Evolutionary conservation across 2,329 filamentous ascomycete genomes (phyloP).

Genomic region (Camillea tinctor): DNA sequence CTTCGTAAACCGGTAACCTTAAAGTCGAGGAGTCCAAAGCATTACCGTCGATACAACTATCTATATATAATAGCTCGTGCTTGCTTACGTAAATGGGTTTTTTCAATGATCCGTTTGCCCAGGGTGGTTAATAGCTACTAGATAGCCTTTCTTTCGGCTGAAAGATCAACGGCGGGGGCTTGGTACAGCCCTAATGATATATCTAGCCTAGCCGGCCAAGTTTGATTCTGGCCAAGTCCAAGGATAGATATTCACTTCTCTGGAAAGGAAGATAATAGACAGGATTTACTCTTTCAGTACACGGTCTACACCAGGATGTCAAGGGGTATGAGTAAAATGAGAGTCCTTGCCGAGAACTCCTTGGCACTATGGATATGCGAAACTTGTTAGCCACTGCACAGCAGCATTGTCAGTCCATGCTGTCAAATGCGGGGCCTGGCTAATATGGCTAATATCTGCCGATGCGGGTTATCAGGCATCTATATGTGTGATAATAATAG

Average conservation of each 20-base stretch:
- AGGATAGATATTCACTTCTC: conserved; percentile 10
- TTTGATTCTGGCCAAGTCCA: conserved; percentile 11
- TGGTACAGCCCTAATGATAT: neutral
- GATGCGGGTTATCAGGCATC: neutral
- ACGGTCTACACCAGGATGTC: conserved; percentile 7
- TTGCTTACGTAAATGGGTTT: neutral
- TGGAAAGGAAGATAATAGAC: conserved; percentile 7
- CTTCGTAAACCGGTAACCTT: neutral
- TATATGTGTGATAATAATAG: neutral
- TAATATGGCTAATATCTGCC: conserved; percentile 26
- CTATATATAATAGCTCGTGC: neutral
- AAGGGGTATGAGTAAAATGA: conserved; percentile 8
- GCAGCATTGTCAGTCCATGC: conserved; percentile 2
- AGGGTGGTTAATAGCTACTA: neutral
- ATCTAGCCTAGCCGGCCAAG: neutral
- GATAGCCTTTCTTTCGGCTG: neutral
- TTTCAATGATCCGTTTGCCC: neutral
- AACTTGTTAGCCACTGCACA: conserved; percentile 2
- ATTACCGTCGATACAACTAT: neutral
- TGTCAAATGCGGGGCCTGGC: conserved; percentile 16
- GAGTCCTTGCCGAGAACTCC: conserved; percentile 12
- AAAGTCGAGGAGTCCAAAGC: neutral
- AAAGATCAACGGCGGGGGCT: neutral
- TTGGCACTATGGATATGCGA: conserved; percentile 20
- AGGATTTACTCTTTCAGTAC: neutral